Evolutionary conservation across 768 basidiomycete species (phyloP).

Genomic region (Rhizopogon rudus): DNA sequence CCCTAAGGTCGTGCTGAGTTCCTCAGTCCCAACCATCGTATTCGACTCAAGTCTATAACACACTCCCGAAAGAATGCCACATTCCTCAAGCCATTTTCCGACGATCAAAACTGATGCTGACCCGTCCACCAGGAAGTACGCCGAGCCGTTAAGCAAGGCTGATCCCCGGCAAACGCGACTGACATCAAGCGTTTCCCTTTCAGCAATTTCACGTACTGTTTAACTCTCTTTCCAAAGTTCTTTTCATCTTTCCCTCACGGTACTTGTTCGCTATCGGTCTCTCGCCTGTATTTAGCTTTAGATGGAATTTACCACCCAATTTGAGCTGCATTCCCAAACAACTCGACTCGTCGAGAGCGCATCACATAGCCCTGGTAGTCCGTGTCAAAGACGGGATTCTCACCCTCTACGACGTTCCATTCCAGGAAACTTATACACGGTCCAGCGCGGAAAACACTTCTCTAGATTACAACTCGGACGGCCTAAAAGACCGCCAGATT

Average conservation of each 20-base stretch:
- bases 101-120: slow-evolving; percentile 62
- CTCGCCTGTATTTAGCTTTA: slow-evolving; percentile 81
- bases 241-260: slow-evolving; percentile 82
- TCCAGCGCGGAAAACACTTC: slow-evolving; percentile 68
- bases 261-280: slow-evolving; percentile 84
- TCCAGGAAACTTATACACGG: slow-evolving; percentile 78
- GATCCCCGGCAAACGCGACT: slow-evolving; percentile 53
- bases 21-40: slow-evolving; percentile 56
- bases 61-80: slow-evolving; percentile 54
- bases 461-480: slow-evolving; percentile 76
- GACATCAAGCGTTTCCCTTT: slow-evolving; percentile 75
- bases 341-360: slow-evolving; percentile 76
- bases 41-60: slow-evolving; percentile 60
- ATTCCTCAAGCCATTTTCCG: slow-evolving; percentile 56
- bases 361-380: slow-evolving; percentile 61
- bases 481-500: slow-evolving; percentile 58
- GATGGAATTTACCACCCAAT: slow-evolving; percentile 79
- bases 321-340: slow-evolving; percentile 85
- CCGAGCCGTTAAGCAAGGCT: slow-evolving; percentile 46
- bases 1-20: slow-evolving; percentile 53
- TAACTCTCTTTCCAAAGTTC: slow-evolving; percentile 78
- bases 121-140: slow-evolving; percentile 53
- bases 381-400: slow-evolving; percentile 62
- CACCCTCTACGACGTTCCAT: slow-evolving; percentile 77
- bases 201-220: slow-evolving; percentile 80